Evolutionary conservation across 2,329 filamentous ascomycete genomes (phyloP).

Genomic region (Sporothrix protearum): DNA sequence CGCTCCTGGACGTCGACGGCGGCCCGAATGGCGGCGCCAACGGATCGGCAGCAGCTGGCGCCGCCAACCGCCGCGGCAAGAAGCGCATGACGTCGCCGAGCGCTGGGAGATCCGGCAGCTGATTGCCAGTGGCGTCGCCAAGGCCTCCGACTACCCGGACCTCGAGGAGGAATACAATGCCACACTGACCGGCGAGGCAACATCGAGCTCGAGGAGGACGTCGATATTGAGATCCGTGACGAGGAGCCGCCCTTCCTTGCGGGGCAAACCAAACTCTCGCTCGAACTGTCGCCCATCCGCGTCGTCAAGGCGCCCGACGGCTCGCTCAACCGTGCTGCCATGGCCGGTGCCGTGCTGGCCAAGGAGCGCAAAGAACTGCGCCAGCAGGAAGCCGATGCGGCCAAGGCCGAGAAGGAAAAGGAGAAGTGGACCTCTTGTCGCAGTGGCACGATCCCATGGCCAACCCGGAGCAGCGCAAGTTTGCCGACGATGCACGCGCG

Average conservation of each 20-base stretch:
- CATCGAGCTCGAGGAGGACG: constrained; percentile 90
- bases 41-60: constrained; percentile 48
- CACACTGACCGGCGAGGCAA: constrained; percentile 77
- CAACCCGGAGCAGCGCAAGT: constrained; percentile 75
- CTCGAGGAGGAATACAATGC: constrained; percentile 91
- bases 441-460: constrained; percentile 99
- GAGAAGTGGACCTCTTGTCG: constrained; percentile 76
- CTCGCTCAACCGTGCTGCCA: constrained; percentile 94
- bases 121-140: constrained; percentile 90
- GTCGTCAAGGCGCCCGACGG: constrained; percentile 97
- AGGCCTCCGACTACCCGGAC: constrained; percentile 89
- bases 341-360: constrained; percentile 82
- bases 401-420: constrained; percentile 72
- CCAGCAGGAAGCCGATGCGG: constrained; percentile 80
- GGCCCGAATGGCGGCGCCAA: constrained; percentile 46
- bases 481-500: constrained; percentile 79
- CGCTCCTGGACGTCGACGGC: neutral
- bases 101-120: constrained; percentile 96
- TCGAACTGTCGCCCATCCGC: constrained; percentile 91
- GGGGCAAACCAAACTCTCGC: constrained; percentile 92
- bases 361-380: constrained; percentile 87
- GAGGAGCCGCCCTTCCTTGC: constrained; percentile 95
- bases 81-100: constrained; percentile 94
- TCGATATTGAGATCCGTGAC: constrained; percentile 94
- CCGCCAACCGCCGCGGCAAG: constrained; percentile 53